Conservation (phyloP, 1,139 yeast genomes). For the Arxiozyma bovina region DNA sequence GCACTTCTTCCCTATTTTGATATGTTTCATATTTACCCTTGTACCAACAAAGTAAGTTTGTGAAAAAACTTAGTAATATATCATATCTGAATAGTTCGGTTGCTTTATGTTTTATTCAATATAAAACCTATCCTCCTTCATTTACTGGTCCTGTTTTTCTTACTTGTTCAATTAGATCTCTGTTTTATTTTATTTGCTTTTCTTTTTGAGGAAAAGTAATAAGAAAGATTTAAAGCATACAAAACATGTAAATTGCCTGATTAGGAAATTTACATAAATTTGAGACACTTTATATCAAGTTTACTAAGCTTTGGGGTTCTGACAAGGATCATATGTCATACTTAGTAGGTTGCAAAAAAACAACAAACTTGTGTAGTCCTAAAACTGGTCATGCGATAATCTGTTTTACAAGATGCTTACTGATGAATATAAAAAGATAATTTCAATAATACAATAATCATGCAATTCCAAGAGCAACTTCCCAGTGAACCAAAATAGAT, state of each 20-base stretch:
- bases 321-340: neutral
- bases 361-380: neutral
- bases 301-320: conserved; percentile 1
- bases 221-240: neutral
- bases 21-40: neutral
- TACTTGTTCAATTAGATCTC: too few relatives aligned
- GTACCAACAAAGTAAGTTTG: too few relatives aligned
- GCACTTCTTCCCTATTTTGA: neutral
- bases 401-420: neutral
- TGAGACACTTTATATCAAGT: neutral
- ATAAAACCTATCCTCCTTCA: too few relatives aligned
- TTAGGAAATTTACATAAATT: conserved; percentile 5
- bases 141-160: neutral
- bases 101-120: neutral
- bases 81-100: neutral
- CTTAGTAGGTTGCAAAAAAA: neutral
- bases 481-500: neutral
- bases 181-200: neutral
- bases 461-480: neutral
- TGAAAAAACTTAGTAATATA: too few relatives aligned
- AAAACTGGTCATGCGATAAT: neutral
- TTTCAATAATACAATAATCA: neutral
- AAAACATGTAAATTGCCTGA: conserved; percentile 8
- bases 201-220: neutral
- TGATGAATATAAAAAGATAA: neutral